Percentiles rank a stretch among this genome's conserved stretches.
phyloP scores from a whole-genome alignment of 2,329 filamentous ascomycete genomes.

The Knufia fluminis region DNA sequence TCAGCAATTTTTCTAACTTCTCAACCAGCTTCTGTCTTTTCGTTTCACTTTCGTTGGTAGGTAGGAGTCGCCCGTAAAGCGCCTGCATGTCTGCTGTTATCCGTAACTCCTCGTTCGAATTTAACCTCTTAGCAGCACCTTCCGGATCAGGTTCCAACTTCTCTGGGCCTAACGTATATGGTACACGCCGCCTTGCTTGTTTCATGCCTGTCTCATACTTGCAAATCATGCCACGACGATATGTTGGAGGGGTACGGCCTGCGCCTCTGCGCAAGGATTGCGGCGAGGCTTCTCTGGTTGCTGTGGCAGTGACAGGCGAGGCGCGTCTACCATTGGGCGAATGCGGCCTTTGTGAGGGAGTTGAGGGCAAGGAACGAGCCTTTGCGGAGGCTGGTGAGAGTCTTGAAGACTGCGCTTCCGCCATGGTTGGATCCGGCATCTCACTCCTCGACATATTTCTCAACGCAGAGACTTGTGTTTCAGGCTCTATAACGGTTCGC shows the following conservation, averaged over 20 bases:
- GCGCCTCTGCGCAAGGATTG: conserved; percentile 85
- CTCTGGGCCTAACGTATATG: conserved; percentile 80
- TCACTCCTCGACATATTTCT: conserved; percentile 3
- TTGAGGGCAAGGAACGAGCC: conserved; percentile 71
- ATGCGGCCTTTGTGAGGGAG: conserved; percentile 78
- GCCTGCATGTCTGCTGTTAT: conserved; percentile 75
- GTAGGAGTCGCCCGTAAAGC: conserved; percentile 75
- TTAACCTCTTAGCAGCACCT: conserved; percentile 60
- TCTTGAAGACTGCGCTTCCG: conserved; percentile 28
- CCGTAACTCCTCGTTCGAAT: conserved; percentile 62
- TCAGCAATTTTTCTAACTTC: conserved; percentile 82
- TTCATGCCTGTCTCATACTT: conserved; percentile 82
- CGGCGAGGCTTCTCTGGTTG: conserved; percentile 70
- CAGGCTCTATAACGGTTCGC: conserved; percentile 5
- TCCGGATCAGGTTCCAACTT: conserved; percentile 57
- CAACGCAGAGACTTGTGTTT: not conserved
- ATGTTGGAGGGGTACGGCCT: conserved; percentile 61
- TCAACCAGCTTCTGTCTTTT: conserved; percentile 67
- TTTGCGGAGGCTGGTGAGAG: conserved; percentile 42
- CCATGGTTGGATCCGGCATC: not conserved
- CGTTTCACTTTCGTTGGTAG: conserved; percentile 67
- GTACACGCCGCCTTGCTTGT: conserved; percentile 75
- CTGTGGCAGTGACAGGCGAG: conserved; percentile 67
- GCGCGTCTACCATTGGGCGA: conserved; percentile 72
- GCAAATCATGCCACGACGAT: conserved; percentile 62